Evolutionary conservation across 495 filamentous ascomycete genomes (phyloP), one percentile per base, ranked within the genome.

Genomic region (Polyplosphaeria fusca): DNA sequence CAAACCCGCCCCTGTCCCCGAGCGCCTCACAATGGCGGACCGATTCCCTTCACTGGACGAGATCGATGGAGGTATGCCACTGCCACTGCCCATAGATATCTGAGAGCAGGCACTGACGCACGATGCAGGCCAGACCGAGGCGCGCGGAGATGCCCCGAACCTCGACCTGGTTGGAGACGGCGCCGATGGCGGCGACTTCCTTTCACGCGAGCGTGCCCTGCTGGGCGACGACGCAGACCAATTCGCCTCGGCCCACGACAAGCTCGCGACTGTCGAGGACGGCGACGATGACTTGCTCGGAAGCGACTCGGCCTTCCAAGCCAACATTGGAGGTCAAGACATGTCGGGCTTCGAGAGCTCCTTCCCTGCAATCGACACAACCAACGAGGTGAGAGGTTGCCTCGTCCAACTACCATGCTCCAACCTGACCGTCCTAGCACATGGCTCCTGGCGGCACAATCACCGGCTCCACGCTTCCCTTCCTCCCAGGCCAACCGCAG

Each of bases 1-100:
- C n/a, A n/a, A n/a, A n/a, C n/a, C n/a, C n/a, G n/a, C n/a, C n/a
- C n/a, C n/a, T n/a, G n/a, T n/a, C n/a, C n/a, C n/a, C n/a, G n/a
- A n/a, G n/a, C n/a, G n/a, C n/a, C n/a, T 14, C 42, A 78, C 44
- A 23, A 98, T 98, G 93, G 92, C 93, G 19, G 91, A 97, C 75
- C 79, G 91, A 68, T 98, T 98, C 73, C 93, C 93, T 49, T 94
- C 93, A 19, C 76, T 98, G 69, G 93, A 98, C 71, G 93, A 97
- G 69, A 91, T 97, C 72, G 87, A 92, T 67, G 89, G 86, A 50
- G 92, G 92, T 83, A 81, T 77, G 86, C 54, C n/a, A n/a, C n/a
- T n/a, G n/a, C n/a, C n/a, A n/a, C n/a, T n/a, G n/a, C n/a, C n/a
- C n/a, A n/a, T n/a, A n/a, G n/a, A n/a, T n/a, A n/a, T n/a, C n/a